Conservation (phyloP, 208 protist genomes). For the Acanthamoeba royreba region DNA sequence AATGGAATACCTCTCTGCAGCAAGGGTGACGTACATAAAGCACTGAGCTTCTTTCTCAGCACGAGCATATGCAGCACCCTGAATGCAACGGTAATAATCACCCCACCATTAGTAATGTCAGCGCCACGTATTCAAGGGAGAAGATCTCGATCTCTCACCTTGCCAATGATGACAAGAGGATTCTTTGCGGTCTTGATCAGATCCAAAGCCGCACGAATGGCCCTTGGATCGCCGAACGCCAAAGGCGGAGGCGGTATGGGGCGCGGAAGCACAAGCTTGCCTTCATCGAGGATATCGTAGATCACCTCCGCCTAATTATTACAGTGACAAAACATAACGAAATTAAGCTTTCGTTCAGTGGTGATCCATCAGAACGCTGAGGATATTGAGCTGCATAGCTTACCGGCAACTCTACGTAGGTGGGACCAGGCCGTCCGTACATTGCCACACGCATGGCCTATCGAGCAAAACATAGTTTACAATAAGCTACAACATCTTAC, state of each 20-base stretch:
- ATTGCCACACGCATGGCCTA: conserved; percentile 30
- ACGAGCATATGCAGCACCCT: conserved; percentile 50
- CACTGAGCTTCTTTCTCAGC: background rate
- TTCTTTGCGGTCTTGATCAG: background rate
- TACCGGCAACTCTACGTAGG: conserved; percentile 57
- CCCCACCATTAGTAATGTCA: too few relatives aligned
- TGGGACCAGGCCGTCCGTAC: conserved; percentile 49
- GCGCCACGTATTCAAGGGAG: too few relatives aligned
- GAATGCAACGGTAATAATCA: background rate
- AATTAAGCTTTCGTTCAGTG: too few relatives aligned
- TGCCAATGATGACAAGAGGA: conserved; percentile 39
- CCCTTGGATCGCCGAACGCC: background rate
- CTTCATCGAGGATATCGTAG: background rate
- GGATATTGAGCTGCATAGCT: background rate
- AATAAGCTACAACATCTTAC: too few relatives aligned
- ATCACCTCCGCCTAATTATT: conserved; percentile 30
- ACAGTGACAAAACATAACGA: too few relatives aligned
- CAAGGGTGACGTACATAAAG: background rate
- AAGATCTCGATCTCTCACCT: too few relatives aligned
- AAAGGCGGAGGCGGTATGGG: background rate
- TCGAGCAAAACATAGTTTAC: too few relatives aligned
- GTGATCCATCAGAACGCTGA: too few relatives aligned
- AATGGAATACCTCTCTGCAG: too few relatives aligned
- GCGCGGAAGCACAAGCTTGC: background rate
- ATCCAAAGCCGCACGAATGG: background rate